These are phyloP conservation scores for Hansenula lynferdii DNA, from an alignment of 1,139 yeast species.

Conservation along the genomic window DNA sequence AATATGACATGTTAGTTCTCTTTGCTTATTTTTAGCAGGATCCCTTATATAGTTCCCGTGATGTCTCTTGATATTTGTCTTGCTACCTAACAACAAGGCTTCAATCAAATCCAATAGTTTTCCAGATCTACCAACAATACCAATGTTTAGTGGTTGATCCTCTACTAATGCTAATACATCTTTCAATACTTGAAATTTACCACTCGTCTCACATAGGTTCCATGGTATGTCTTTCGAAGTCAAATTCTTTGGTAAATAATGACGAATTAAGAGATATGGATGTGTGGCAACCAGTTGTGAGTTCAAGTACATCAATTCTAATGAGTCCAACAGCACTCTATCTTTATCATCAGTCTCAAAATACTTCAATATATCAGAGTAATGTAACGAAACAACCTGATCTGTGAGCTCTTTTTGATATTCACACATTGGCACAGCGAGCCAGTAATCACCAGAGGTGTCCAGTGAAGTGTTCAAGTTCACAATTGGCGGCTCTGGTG, in stretches of 20 bases:
- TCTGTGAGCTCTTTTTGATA: slow-evolving; percentile 90
- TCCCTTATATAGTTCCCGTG: slow-evolving; percentile 47
- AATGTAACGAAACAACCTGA: slow-evolving; percentile 86
- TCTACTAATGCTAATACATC: slow-evolving; percentile 46
- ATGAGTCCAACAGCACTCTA: slow-evolving; percentile 59
- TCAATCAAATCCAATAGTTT: slow-evolving; percentile 73
- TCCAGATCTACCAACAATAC: slow-evolving; percentile 51
- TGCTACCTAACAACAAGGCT: slow-evolving; percentile 66
- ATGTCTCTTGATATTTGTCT: slow-evolving; percentile 61
- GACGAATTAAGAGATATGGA: slow-evolving; percentile 80
- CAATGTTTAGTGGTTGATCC: slow-evolving; percentile 39
- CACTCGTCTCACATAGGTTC: slow-evolving; percentile 76
- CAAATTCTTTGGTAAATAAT: slow-evolving; percentile 80
- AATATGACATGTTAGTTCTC: slow-evolving; percentile 34
- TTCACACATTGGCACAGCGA: slow-evolving; percentile 85
- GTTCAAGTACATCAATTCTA: slow-evolving; percentile 69
- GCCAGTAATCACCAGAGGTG: slow-evolving; percentile 64
- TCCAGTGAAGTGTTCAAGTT: slow-evolving; percentile 35
- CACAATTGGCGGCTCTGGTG: slow-evolving; percentile 79
- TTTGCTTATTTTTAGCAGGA: slow-evolving; percentile 26
- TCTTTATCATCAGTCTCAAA: slow-evolving; percentile 61
- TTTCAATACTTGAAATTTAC: slow-evolving; percentile 70
- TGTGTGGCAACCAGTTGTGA: slow-evolving; percentile 81
- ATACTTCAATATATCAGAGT: slow-evolving; percentile 82
- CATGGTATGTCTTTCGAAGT: slow-evolving; percentile 73